phyloP scores from a whole-genome alignment of 495 filamentous ascomycete genomes.

The Recurvomyces mirabilis region DNA sequence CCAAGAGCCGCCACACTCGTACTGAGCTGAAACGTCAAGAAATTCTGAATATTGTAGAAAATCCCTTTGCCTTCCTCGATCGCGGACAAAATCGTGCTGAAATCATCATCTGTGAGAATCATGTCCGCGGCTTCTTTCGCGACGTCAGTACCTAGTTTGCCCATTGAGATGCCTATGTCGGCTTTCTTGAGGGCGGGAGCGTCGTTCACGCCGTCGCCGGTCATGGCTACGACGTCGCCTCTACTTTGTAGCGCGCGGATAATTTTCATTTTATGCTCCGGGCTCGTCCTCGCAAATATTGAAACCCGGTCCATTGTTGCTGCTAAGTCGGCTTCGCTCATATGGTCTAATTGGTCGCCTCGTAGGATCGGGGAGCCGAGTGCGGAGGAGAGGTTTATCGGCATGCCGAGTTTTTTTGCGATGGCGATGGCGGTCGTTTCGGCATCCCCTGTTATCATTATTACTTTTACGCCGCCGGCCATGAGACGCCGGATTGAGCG shows the following conservation, averaged over 20 bases:
- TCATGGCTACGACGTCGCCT: slow-evolving; percentile 98
- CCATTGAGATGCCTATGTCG: slow-evolving; percentile 97
- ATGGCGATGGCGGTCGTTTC: slow-evolving; percentile 91
- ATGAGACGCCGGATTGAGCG: slow-evolving; percentile 82
- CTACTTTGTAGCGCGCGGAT: slow-evolving; percentile 80
- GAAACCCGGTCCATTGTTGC: slow-evolving; percentile 75
- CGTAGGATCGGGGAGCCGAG: slow-evolving; percentile 53
- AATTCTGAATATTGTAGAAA: slow-evolving; percentile 99
- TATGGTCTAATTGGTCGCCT: slow-evolving; percentile 81
- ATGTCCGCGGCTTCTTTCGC: slow-evolving; percentile 99
- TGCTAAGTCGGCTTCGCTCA: slow-evolving; percentile 73
- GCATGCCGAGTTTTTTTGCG: slow-evolving; percentile 86
- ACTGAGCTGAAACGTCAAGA: slow-evolving; percentile 95
- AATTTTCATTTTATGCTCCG: slow-evolving; percentile 97
- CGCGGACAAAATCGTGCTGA: slow-evolving; percentile 88
- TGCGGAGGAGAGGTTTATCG: slow-evolving; percentile 37
- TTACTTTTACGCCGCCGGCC: slow-evolving; percentile 85
- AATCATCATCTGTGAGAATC: slow-evolving; percentile 97
- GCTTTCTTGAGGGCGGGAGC: slow-evolving; percentile 94
- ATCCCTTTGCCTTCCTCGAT: slow-evolving; percentile 99
- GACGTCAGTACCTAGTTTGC: slow-evolving; percentile 86
- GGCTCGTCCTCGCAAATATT: slow-evolving; percentile 91
- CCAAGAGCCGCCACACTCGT: slow-evolving; percentile 90
- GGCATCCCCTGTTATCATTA: slow-evolving; percentile 98
- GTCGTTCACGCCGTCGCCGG: slow-evolving; percentile 95